These are phyloP conservation scores for Obba rivulosa DNA, from an alignment of 768 basidiomycete genomes.

Conservation along the genomic window DNA sequence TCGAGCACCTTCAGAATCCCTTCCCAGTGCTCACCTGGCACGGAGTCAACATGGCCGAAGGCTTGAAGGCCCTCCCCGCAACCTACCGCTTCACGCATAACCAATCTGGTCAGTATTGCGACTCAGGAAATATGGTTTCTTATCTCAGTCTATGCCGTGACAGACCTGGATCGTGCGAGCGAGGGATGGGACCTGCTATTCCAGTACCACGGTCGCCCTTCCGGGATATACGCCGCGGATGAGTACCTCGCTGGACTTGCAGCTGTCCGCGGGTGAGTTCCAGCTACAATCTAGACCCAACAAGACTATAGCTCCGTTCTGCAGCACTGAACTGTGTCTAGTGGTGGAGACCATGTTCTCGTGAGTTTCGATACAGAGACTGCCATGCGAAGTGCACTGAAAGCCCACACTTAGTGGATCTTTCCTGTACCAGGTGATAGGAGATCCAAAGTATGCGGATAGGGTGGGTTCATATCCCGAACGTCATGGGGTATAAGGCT, in stretches of 20 bases:
- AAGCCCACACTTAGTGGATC: conserved; percentile 34
- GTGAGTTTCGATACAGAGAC: conserved; percentile 25
- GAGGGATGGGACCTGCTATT: conserved; percentile 51
- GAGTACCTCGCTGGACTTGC: conserved; percentile 53
- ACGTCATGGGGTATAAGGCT: not conserved
- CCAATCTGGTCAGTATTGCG: conserved; percentile 36
- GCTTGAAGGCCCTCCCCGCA: conserved; percentile 48
- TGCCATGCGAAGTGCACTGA: no score
- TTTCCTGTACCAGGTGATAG: conserved; percentile 51
- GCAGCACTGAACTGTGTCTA: conserved; percentile 48
- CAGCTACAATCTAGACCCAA: not conserved
- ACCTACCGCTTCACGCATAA: conserved; percentile 53
- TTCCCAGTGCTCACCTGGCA: conserved; percentile 47
- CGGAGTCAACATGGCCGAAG: conserved; percentile 55
- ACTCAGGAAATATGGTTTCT: not conserved
- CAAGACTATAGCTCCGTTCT: not conserved
- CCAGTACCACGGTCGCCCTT: conserved; percentile 53
- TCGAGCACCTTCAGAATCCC: conserved; percentile 37
- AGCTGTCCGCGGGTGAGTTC: conserved; percentile 45
- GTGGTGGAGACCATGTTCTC: conserved; percentile 62
- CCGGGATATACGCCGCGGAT: conserved; percentile 51
- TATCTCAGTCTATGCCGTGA: not conserved
- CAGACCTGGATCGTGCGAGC: conserved; percentile 46
- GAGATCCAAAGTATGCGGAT: conserved; percentile 47
- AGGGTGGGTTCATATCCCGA: conserved; percentile 26